Base-by-base conservation (phyloP, 345 rosid species). In the Ailanthus altissimus region DNA sequence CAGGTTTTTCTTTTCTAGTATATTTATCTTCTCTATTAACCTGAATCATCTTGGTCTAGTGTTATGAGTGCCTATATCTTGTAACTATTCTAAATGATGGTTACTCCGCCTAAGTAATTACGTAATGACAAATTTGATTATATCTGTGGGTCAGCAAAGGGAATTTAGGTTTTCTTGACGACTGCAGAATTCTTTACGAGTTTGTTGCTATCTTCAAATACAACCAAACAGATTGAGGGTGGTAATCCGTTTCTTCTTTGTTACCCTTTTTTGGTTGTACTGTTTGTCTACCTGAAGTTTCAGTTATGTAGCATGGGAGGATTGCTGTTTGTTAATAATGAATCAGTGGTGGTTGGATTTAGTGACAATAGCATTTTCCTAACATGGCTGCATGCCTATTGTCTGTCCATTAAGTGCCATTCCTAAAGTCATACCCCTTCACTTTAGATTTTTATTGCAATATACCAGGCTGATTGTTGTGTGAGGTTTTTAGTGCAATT, bases 271-370 rank as follows among this genome's bases (percentile, higher is more conserved):
- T 67, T 16, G 54, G 8, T 51, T 67, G 20, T 21, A 6, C 72
- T 0, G 13, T 67, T 25, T 46, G 26, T 67, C 3, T 12, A 5
- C 20, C 36, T 25, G 12, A 50, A 50, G 5, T 16, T 63, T 38
- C n/a, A 36, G 67, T 63, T 63, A 16, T 14, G 45, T 69, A 10
- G 26, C 43, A 50, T 51, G 23, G 60, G 15, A 51, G 9, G 42
- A 25, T 12, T 69, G 28, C 18, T 70, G 58, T 32, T 70, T 70
- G 46, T 70, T 70, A 50, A 13, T 32, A 26, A 15, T 50, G 73
- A n/a, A 49, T 69, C 57, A 26, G 8, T 26, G 45, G 25, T 50
- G n/a, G 14, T 69, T 14, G 6, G 40, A 64, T 16, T 69, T 69
- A 5, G 15, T 69, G 9, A 49, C 20, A 49, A 20, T 49, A 28